Evolutionary conservation across 2,329 filamentous ascomycete genomes (phyloP), one percentile per base, ranked within the genome.

Genomic region (Tricladium varicosporioides): DNA sequence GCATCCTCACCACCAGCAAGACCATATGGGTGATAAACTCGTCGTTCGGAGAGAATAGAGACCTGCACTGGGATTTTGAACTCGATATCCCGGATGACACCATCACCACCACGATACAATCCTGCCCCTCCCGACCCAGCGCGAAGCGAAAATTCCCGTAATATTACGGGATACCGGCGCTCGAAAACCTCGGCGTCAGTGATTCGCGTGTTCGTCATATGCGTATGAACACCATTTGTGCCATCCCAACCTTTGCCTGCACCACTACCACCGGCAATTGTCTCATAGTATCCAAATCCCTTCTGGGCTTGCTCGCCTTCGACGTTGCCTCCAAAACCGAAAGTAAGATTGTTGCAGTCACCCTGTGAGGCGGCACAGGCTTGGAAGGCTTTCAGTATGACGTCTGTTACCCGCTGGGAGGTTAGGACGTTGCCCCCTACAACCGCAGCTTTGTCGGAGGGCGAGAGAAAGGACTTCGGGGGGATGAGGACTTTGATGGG

Each of bases 231-330:
- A 11, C 64, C 66, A 54, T 55, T 56, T 19, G 92, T 87, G 14
- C 89, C 89, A 59, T 87, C 78, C 89, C 89, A 92, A 13, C 78
- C 78, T 0, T 85, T 81, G 0, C 89, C 89, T 0, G 89, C 90
- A 27, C 89, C 89, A 42, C 81, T 84, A 0, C 90, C 90, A 42
- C 90, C 89, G 0, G 87, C 86, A 61, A 94, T 92, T 5, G 89
- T 93, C 72, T 94, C 90, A 71, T 93, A 93, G 76, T 93, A 94
- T 9, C 90, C 90, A 68, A 94, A 94, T 0, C 90, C 90, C 36
- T 84, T 84, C n/a, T 84, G 78, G n/a, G 33, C 53, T 32, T 51
- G 40, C 42, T 56, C 48, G 27, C 53, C 53, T 14, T 48, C 46
- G 16, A 56, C 43, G 16, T 88, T 86, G 45, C 89, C 89, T 53